Evolutionary conservation across 345 rosid genomes (phyloP), one percentile per base, ranked within the genome.

Genomic region (Excoecaria agallocha): DNA sequence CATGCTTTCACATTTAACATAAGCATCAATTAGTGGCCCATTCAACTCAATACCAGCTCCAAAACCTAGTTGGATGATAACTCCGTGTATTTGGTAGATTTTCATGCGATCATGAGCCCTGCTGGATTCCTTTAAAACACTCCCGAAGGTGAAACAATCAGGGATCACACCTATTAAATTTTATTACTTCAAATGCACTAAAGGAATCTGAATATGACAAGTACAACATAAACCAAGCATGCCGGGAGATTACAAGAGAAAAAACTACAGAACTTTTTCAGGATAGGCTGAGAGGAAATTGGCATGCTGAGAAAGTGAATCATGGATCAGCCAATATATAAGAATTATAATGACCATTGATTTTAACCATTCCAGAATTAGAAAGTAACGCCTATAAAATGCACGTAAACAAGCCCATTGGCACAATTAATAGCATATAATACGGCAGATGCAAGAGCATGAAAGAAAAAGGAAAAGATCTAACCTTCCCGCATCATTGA

Each of bases 401-500:
- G 30, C 61, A 57, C 61, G 2, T n/a, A 57, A 57, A 1, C 8
- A 19, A 2, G 20, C 56, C 16, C 13, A 30, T 30, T 2, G 2
- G n/a, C 56, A 52, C n/a, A 55, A 55, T 55, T 30, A 30, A 30
- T 30, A 30, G 30, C 30, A 30, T 1, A 30, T 30, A 30, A 30
- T 30, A 30, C 30, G 30, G 30, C 30, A 2, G 6, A 55, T 55
- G 59, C 22, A 15, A 17, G 2, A 55, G n/a, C 13, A 52, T 12
- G 1, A 20, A 79, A 46, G 35, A 46, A 4, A 45, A 30, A 30
- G 30, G 59, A 24, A 13, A 43, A 71, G 68, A 39, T 17, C 58
- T 52, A 77, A 90, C 98, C 96, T 88, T 91, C 88, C 65, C 54
- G 51, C 74, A 88, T 83, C 94, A 90, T 93, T 30, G 74, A 77